phyloP scores from a whole-genome alignment of 1,284 basidiomycete species.

The Ceratobasidium papillatum region DNA sequence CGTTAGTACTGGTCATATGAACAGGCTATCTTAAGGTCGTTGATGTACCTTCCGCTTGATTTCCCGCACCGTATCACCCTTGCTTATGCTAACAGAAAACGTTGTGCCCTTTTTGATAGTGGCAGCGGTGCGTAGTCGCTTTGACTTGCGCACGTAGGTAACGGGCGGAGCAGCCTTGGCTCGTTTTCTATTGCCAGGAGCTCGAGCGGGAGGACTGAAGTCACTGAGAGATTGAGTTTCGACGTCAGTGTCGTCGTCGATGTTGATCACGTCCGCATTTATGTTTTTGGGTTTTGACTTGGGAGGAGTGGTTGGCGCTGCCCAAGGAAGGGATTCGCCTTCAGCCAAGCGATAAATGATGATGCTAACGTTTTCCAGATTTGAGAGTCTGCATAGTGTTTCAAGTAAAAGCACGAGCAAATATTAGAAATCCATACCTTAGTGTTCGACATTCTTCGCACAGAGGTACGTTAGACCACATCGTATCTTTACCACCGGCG shows the following conservation, averaged over 20 bases:
- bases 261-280: constrained; percentile 7
- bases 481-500: not conserved
- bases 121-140: constrained; percentile 22
- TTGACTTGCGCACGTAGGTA: constrained; percentile 26
- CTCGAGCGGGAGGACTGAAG: constrained; percentile 31
- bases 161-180: not conserved
- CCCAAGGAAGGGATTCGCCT: constrained; percentile 22
- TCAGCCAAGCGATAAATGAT: constrained; percentile 28
- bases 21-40: not conserved
- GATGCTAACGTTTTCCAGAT: constrained; percentile 13
- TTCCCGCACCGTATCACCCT: constrained; percentile 74
- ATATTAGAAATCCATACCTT: not conserved
- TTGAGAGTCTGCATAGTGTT: not conserved
- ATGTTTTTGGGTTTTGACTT: not conserved
- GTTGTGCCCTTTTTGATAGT: constrained; percentile 4
- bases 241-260: constrained; percentile 18
- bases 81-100: constrained; percentile 61
- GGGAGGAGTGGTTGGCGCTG: not conserved
- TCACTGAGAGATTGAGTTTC: constrained; percentile 11
- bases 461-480: not conserved
- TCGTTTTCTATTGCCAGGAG: constrained; percentile 30
- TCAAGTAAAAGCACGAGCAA: too few relatives aligned
- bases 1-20: constrained; percentile 6
- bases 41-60: constrained; percentile 70
- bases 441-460: constrained; percentile 23